Conservation (phyloP, 1,284 basidiomycete genomes). For the Tetrapyrgos nigripes region DNA sequence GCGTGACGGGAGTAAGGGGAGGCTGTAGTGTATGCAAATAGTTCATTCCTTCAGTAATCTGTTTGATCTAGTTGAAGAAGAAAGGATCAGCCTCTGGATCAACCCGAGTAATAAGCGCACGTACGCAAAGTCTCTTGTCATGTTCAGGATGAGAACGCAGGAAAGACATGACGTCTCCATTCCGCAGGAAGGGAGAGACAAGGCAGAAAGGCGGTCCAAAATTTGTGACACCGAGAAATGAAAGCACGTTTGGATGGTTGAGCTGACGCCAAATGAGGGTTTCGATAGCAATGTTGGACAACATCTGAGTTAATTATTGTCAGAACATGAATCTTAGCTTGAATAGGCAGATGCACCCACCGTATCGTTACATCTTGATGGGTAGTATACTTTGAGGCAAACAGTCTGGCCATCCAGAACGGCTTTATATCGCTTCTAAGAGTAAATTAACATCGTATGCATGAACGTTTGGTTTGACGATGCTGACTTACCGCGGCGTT, state of each 20-base stretch:
- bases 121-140: not conserved
- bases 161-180: constrained; percentile 10
- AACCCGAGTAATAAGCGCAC: not conserved
- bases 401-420: constrained; percentile 3
- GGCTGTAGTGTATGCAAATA: constrained; percentile 12
- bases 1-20: constrained; percentile 11
- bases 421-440: no score
- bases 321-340: not conserved
- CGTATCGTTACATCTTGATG: not conserved
- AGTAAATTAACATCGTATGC: no score
- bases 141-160: constrained; percentile 3
- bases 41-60: constrained; percentile 9
- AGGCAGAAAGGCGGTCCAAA: constrained; percentile 9
- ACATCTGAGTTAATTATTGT: not conserved
- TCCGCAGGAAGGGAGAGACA: constrained; percentile 9
- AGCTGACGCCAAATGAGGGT: constrained; percentile 9
- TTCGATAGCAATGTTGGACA: constrained; percentile 10
- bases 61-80: not conserved
- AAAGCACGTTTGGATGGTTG: constrained; percentile 10
- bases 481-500: no score
- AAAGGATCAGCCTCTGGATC: not conserved
- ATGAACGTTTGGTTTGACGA: no score
- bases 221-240: constrained; percentile 10
- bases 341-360: not conserved
- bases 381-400: constrained; percentile 18